A percentile compares a stretch with the other conserved stretches of the same genome.
Conservation (phyloP, 83 land plant genomes). For the Diphasiastrum complanatum region DNA sequence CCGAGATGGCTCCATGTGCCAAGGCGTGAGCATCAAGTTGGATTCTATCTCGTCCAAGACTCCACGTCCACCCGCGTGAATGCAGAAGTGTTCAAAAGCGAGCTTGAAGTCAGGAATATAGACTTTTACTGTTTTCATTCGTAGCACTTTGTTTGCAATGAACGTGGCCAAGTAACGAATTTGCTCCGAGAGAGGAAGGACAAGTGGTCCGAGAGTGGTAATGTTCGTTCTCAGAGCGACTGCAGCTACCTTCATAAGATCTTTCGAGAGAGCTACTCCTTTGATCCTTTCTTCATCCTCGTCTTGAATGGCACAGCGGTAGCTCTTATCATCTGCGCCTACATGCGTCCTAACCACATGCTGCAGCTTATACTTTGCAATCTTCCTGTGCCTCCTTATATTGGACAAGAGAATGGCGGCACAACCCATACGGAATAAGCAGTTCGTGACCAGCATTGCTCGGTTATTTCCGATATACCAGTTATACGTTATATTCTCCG, state of each 20-base stretch:
- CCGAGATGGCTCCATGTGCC: constrained; percentile 48
- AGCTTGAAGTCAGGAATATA: constrained; percentile 46
- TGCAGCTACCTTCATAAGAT: background rate
- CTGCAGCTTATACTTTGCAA: constrained; percentile 30
- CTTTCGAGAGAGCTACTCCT: background rate
- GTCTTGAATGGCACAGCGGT: constrained; percentile 11
- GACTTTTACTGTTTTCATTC: constrained; percentile 33
- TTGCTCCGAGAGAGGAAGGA: constrained; percentile 47
- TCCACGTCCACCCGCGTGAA: constrained; percentile 40
- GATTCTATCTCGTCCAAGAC: constrained; percentile 47
- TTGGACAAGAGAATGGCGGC: constrained; percentile 39
- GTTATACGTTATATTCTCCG: constrained; percentile 26
- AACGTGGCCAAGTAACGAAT: constrained; percentile 24
- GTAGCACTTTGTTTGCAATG: constrained; percentile 13
- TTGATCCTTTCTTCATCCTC: background rate
- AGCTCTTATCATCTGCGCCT: constrained; percentile 39
- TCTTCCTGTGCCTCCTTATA: background rate
- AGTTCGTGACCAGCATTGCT: constrained; percentile 48
- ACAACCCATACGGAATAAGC: constrained; percentile 45
- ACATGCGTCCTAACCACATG: constrained; percentile 39
- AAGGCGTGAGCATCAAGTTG: constrained; percentile 34
- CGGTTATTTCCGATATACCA: constrained; percentile 43
- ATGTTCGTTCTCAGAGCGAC: constrained; percentile 31
- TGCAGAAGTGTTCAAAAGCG: constrained; percentile 38
- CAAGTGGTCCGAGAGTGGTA: constrained; percentile 40